phyloP scores from a whole-genome alignment of 116 monocot species.

The Trichopus zeylanicus region DNA sequence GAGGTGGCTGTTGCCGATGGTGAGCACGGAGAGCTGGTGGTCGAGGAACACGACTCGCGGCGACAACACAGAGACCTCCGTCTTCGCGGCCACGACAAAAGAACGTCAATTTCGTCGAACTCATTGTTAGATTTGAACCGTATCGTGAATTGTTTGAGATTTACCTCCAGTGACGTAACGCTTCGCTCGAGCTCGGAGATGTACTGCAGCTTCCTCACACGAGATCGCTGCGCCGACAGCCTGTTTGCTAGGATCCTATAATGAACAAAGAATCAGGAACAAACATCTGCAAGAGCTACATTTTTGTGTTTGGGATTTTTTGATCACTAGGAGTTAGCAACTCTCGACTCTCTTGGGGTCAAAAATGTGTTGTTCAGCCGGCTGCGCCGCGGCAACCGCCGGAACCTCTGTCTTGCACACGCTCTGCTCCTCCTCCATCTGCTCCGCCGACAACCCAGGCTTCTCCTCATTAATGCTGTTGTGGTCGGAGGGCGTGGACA shows the following conservation, averaged over 20 bases:
- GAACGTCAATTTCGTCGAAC: not conserved
- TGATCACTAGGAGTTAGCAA: slow-evolving; percentile 10
- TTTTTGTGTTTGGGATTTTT: not conserved
- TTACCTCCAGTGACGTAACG: slow-evolving; percentile 60
- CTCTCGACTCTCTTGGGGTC: slow-evolving; percentile 95
- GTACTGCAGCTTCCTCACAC: slow-evolving; percentile 94
- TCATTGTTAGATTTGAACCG: not conserved
- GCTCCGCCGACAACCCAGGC: not conserved
- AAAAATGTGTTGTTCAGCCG: not conserved
- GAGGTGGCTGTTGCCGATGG: slow-evolving; percentile 86
- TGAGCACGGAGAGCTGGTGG: slow-evolving; percentile 88
- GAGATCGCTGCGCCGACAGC: slow-evolving; percentile 91
- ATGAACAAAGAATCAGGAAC: not conserved
- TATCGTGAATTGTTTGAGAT: not conserved
- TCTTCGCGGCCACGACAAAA: slow-evolving; percentile 22
- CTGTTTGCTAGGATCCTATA: slow-evolving; percentile 89
- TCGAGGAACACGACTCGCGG: slow-evolving; percentile 95
- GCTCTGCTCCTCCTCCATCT: slow-evolving; percentile 29
- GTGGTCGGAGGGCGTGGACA: slow-evolving; percentile 27
- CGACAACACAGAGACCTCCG: slow-evolving; percentile 94
- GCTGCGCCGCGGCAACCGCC: not conserved
- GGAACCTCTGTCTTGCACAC: slow-evolving; percentile 19
- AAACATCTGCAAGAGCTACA: not conserved
- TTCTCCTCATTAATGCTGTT: slow-evolving; percentile 9
- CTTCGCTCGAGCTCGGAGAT: slow-evolving; percentile 91